Conservation (phyloP, 306 rosid species). For the Pyrus communis region DNA sequence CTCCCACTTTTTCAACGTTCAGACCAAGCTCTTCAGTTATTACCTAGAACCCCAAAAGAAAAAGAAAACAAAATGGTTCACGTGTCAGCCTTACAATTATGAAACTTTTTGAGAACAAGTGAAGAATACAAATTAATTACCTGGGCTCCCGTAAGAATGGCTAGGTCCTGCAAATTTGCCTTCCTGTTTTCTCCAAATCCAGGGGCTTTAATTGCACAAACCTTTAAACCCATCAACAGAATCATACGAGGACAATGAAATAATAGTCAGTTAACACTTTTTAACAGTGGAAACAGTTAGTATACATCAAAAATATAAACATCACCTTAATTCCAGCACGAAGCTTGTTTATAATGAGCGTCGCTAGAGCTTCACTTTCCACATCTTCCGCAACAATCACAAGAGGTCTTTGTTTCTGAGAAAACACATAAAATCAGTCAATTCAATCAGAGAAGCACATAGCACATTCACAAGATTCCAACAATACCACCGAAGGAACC, state of each 20-base stretch:
- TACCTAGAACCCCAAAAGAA: conserved; percentile 34
- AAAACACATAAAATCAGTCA: neutral
- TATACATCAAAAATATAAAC: neutral
- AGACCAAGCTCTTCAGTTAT: conserved; percentile 92
- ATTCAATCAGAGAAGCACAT: neutral
- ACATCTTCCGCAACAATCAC: conserved; percentile 83
- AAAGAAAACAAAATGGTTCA: neutral
- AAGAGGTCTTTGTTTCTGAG: conserved; percentile 70
- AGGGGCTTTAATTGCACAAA: conserved; percentile 93
- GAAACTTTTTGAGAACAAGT: neutral
- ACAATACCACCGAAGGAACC: neutral
- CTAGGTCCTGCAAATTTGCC: conserved; percentile 70
- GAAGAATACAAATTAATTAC: conserved; percentile 26
- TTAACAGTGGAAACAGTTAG: too few relatives aligned
- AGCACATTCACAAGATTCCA: neutral
- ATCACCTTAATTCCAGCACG: conserved; percentile 93
- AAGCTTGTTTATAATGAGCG: conserved; percentile 81
- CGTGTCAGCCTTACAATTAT: neutral
- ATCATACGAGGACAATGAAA: neutral
- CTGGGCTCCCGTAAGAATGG: conserved; percentile 77
- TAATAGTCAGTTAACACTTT: too few relatives aligned
- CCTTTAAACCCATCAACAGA: conserved; percentile 32
- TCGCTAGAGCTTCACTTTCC: conserved; percentile 90
- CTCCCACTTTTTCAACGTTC: conserved; percentile 73
- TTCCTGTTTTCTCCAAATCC: conserved; percentile 93